phyloP scores from a whole-genome alignment of 257 asterid species.

The Eucommia ulmoides region DNA sequence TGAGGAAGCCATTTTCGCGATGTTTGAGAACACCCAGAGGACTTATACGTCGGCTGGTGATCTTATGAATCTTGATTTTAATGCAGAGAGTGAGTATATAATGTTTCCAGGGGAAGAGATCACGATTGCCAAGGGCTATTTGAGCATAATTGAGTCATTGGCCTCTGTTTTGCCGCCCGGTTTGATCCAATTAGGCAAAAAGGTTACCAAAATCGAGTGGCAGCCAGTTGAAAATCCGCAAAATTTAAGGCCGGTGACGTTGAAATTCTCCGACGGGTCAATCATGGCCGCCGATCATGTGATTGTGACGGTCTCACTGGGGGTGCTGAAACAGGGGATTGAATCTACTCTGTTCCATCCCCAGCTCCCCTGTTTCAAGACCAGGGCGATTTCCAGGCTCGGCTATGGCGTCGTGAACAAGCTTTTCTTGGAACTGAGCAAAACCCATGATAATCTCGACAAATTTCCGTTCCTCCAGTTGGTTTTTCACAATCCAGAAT shows the following conservation, averaged over 20 bases:
- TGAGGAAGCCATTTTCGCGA: slow-evolving; percentile 47
- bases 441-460: not conserved
- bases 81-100: slow-evolving; percentile 57
- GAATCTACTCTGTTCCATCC: slow-evolving; percentile 47
- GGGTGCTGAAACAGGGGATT: slow-evolving; percentile 57
- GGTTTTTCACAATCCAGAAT: slow-evolving; percentile 42
- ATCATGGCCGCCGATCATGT: slow-evolving; percentile 56
- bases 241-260: slow-evolving; percentile 34
- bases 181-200: slow-evolving; percentile 40
- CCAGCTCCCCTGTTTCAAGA: slow-evolving; percentile 48
- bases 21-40: slow-evolving; percentile 64
- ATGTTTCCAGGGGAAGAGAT: slow-evolving; percentile 79
- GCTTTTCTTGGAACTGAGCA: slow-evolving; percentile 42
- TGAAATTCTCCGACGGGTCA: slow-evolving; percentile 61
- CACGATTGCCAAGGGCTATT: slow-evolving; percentile 61
- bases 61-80: slow-evolving; percentile 40
- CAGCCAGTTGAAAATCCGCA: slow-evolving; percentile 3
- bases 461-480: slow-evolving; percentile 52
- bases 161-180: slow-evolving; percentile 71
- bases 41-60: slow-evolving; percentile 62
- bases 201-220: slow-evolving; percentile 57
- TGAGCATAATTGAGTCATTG: slow-evolving; percentile 36
- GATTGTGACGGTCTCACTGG: slow-evolving; percentile 67
- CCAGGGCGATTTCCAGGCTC: slow-evolving; percentile 50
- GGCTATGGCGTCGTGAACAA: slow-evolving; percentile 82